Evolutionary conservation across 805 yeast species (phyloP), one percentile per base, ranked within the genome.

Genomic region (Lachancea cidri): DNA sequence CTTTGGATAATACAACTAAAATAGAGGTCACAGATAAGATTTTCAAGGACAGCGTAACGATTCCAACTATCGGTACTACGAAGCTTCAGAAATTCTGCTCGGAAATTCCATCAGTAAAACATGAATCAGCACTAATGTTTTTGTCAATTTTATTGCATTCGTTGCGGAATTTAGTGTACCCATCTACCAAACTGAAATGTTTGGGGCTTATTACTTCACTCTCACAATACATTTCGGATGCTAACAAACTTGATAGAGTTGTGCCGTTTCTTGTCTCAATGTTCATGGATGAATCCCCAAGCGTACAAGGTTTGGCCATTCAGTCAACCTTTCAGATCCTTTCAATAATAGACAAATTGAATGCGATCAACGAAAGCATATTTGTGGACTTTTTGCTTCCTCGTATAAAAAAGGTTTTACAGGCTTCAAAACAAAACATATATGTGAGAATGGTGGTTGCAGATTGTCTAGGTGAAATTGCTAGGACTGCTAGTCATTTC

Each of bases 351-450:
- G 74, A 77, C 18, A 70, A 71, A 0, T 71, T 89, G 8, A 79
- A 84, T 0, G 85, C 91, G 0, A 73, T 86, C 27, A 91, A 93
- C 55, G 83, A 76, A 14, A 72, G 79, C 35, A 65, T 91, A 3
- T 87, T 88, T 54, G 77, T 88, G 0, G 97, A 89, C 49, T 91
- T 87, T 58, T 66, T 91, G 17, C 55, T 86, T 4, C 97, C 96
- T 0, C 74, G 83, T 41, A 56, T 91, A 4, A 65, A 71, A 38
- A 54, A 57, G n/a, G 59, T 76, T 27, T 53, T 74, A 15, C 58
- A 61, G 17, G 53, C 67, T 32, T 62, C 73, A 1, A 65, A 65
- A 38, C 46, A 60, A 5, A 58, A 65, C 3, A 54, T 66, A 0
- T 72, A 73, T 50, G 78, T 83, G 14, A 73, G 86, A 46, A 73